Evolutionary conservation across 2,329 filamentous ascomycete genomes (phyloP).

Genomic region (Dendryphion nanum): DNA sequence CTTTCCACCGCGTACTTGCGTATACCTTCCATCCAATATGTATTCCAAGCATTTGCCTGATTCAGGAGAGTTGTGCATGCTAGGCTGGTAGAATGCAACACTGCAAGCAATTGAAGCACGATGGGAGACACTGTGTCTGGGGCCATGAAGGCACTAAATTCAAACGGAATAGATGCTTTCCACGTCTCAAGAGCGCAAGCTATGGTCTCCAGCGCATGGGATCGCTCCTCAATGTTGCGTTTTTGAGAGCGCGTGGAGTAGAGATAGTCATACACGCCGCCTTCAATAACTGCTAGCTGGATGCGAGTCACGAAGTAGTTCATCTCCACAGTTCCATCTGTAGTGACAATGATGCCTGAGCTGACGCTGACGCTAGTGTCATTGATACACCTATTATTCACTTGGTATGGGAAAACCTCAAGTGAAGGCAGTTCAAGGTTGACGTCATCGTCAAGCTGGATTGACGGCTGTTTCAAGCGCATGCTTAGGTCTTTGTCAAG

Average conservation of each 20-base stretch:
- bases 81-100: constrained; percentile 19
- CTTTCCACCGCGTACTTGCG: constrained; percentile 10
- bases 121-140: constrained; percentile 9
- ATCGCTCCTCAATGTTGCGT: constrained; percentile 13
- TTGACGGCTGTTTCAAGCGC: constrained; percentile 20
- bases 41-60: constrained; percentile 15
- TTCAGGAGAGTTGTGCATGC: constrained; percentile 18
- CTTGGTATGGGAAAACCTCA: constrained; percentile 4
- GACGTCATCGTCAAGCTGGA: constrained; percentile 21
- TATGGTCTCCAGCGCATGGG: constrained; percentile 12
- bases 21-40: constrained; percentile 14
- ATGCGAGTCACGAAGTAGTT: constrained; percentile 20
- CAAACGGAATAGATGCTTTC: constrained; percentile 17
- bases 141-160: constrained; percentile 12
- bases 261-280: constrained; percentile 20
- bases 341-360: constrained; percentile 13
- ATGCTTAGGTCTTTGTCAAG: constrained; percentile 28
- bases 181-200: constrained; percentile 16
- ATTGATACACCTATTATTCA: constrained; percentile 5
- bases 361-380: neutral
- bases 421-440: constrained; percentile 21
- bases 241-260: constrained; percentile 18
- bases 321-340: constrained; percentile 15
- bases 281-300: constrained; percentile 18
- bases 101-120: constrained; percentile 14